Base-by-base conservation (phyloP, 2,329 filamentous ascomycete species). In the Calonectria leucothoes region DNA sequence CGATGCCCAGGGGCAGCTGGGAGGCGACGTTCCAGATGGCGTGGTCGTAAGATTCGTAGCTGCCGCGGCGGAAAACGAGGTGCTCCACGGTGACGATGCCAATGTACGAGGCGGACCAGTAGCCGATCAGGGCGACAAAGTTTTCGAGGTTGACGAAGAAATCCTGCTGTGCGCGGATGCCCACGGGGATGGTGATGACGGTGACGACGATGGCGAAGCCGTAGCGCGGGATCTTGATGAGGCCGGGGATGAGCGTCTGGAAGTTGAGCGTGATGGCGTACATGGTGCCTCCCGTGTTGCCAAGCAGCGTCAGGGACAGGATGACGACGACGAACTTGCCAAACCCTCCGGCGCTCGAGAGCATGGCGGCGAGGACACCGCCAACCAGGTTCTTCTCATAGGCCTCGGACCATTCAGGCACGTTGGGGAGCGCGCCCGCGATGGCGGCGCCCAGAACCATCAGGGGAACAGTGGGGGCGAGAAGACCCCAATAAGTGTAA, bases 401-500 rank as follows among this genome's bases (percentile, higher is more conserved):
- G 3, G 86, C 90, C 4, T 83, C 85, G n/a, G 85, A 76, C 91
- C 91, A 93, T 4, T 83, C 82, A 0, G 89, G 86, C 2, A 89
- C 85, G 74, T 88, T 90, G 29, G 88, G 85, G 1, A 91, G 86
- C 35, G 91, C 91, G 8, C 90, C 91, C 23, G 88, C 91, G 52
- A 93, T 91, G n/a, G 91, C 91, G 12, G 91, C 90, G 8, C 92
- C 92, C 0, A 93, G 87, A 0, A 86, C 86, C 90, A 93, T 92
- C 65, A 93, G 86, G 0, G 90, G 85, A 45, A 91, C 85, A 0
- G 90, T 90, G 0, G 91, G 90, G 6, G 89, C 76, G 8, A 86
- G 81, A 2, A 92, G 86, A 12, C 92, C 91, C 15, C 86, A 77
- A 79, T 91, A 93, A 2, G 87, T 88, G 78, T 93, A 93, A 5